phyloP scores from a whole-genome alignment of 768 basidiomycete species.

The Clitopilus hobsonii region DNA sequence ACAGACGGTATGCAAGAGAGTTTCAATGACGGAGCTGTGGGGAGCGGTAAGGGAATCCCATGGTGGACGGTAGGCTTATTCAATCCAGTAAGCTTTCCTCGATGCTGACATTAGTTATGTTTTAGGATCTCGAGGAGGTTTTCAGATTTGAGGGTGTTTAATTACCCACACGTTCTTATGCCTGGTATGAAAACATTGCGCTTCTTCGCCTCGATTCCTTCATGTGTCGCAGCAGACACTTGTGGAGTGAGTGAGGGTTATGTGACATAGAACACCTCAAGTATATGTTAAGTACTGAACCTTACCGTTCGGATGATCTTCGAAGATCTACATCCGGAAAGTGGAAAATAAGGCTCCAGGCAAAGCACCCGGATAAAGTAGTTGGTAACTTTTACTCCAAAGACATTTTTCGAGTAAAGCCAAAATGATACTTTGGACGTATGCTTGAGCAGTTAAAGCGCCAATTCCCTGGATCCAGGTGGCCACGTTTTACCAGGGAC shows the following conservation, averaged over 20 bases:
- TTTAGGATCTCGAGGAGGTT: conserved; percentile 55
- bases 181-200: not conserved
- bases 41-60: conserved; percentile 62
- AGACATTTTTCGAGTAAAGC: no score
- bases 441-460: no score
- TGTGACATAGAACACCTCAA: no score
- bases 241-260: not conserved
- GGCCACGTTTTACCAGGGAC: not conserved
- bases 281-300: no score
- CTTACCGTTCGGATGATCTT: no score
- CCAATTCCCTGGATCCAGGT: no score
- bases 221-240: not conserved
- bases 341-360: no score
- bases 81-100: not conserved
- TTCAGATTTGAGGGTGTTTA: conserved; percentile 57
- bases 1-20: conserved; percentile 79
- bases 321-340: no score
- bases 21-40: conserved; percentile 62
- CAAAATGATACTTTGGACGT: no score
- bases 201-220: not conserved
- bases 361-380: no score
- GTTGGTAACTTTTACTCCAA: no score
- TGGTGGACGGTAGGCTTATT: conserved; percentile 58
- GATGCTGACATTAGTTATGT: not conserved
- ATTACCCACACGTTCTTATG: not conserved